Percentiles rank a stretch among this genome's conserved stretches.
Conservation (phyloP, 805 yeast genomes). For the Torulaspora microellipsoides region DNA sequence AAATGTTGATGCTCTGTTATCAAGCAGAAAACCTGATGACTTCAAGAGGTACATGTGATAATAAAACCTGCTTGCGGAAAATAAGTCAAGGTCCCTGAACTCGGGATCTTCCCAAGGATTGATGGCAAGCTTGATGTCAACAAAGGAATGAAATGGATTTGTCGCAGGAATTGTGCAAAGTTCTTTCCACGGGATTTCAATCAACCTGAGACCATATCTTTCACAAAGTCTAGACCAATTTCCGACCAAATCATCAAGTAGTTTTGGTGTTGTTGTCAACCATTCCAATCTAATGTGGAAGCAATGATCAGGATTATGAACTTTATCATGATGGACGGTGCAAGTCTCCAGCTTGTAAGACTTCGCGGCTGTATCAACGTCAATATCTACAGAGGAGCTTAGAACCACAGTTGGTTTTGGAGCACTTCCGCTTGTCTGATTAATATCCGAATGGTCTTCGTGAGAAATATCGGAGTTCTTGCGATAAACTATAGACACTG, state of each 20-base stretch:
- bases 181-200: slow-evolving; percentile 91
- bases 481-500: slow-evolving; percentile 8
- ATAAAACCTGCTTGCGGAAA: slow-evolving; percentile 54
- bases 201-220: slow-evolving; percentile 71
- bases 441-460: slow-evolving; percentile 12
- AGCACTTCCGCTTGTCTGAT: not conserved
- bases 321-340: slow-evolving; percentile 82
- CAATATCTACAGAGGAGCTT: slow-evolving; percentile 61
- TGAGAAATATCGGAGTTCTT: slow-evolving; percentile 10
- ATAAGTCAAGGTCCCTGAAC: slow-evolving; percentile 40
- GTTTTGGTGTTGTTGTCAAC: slow-evolving; percentile 83
- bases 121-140: slow-evolving; percentile 58
- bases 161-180: slow-evolving; percentile 66
- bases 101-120: slow-evolving; percentile 69
- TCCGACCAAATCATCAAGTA: slow-evolving; percentile 72
- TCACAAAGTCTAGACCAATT: slow-evolving; percentile 82
- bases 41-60: slow-evolving; percentile 74
- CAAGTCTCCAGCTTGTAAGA: slow-evolving; percentile 76
- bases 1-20: slow-evolving; percentile 68
- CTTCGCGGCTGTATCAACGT: slow-evolving; percentile 67
- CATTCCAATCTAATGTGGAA: slow-evolving; percentile 89
- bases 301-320: slow-evolving; percentile 92
- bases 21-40: slow-evolving; percentile 70
- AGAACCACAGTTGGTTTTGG: slow-evolving; percentile 44
- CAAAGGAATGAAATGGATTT: slow-evolving; percentile 87